phyloP scores from a whole-genome alignment of 805 yeast species.

The Metschnikowia cerradonensis region DNA sequence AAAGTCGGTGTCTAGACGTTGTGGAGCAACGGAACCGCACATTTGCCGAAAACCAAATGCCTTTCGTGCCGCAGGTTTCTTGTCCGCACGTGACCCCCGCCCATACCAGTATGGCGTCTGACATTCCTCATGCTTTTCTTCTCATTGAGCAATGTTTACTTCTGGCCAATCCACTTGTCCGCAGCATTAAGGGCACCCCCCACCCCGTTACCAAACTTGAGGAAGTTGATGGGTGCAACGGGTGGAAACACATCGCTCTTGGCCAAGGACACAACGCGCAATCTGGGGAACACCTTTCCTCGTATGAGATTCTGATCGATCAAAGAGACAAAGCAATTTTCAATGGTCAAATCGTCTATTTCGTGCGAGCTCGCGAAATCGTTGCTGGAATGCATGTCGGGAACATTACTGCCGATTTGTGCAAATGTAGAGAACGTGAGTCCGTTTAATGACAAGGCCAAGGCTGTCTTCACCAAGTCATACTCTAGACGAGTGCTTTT shows the following conservation, averaged over 20 bases:
- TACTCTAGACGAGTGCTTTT: constrained; percentile 27
- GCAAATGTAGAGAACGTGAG: constrained; percentile 11
- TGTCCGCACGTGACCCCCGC: not conserved
- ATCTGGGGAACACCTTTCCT: constrained; percentile 46
- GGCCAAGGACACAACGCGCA: constrained; percentile 39
- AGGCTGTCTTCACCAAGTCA: constrained; percentile 23
- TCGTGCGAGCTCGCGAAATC: not conserved
- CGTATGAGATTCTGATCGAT: constrained; percentile 51
- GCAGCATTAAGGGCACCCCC: constrained; percentile 10
- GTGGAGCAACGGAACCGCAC: not conserved
- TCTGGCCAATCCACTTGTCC: constrained; percentile 17
- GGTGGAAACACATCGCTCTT: constrained; percentile 42
- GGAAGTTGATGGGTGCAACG: constrained; percentile 18
- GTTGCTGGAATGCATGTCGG: not conserved
- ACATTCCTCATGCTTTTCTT: not conserved
- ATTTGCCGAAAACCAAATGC: not conserved
- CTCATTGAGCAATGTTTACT: not conserved
- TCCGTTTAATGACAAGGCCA: constrained; percentile 16
- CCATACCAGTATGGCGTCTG: not conserved
- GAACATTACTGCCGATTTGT: not conserved
- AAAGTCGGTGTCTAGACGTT: not conserved
- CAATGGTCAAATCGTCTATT: constrained; percentile 41
- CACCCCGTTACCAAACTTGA: constrained; percentile 16
- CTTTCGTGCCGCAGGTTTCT: not conserved
- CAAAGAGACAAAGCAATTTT: constrained; percentile 47